Percentiles rank a stretch among this genome's conserved stretches.
These are phyloP conservation scores for Colletotrichum spaethianum DNA, from an alignment of 2,329 filamentous ascomycete species.

Conservation along the genomic window DNA sequence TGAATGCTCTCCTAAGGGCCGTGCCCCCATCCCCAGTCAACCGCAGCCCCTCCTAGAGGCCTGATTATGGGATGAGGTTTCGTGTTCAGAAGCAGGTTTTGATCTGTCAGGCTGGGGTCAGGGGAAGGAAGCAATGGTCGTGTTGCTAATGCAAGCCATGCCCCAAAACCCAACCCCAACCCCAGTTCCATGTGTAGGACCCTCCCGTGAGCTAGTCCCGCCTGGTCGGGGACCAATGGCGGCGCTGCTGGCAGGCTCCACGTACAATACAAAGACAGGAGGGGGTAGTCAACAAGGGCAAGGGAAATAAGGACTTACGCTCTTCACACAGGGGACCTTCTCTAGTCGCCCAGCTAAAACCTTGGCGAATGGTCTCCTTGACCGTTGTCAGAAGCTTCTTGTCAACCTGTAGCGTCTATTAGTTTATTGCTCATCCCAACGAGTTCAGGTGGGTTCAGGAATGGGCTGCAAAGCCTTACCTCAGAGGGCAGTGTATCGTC, in stretches of 20 bases:
- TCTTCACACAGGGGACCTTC: constrained; percentile 99
- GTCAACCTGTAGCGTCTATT: constrained; percentile 75
- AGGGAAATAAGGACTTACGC: constrained; percentile 71
- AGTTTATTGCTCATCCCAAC: constrained; percentile 26
- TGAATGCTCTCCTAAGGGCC: constrained; percentile 19
- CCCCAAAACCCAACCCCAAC: constrained; percentile 28
- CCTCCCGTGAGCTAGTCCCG: constrained; percentile 23
- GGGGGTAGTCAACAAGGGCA: constrained; percentile 34
- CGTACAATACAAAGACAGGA: constrained; percentile 29
- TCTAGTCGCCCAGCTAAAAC: constrained; percentile 95
- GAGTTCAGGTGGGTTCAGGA: too few relatives aligned
- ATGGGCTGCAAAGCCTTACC: constrained; percentile 58
- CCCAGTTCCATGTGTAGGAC: constrained; percentile 32
- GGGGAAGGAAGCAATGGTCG: constrained; percentile 10
- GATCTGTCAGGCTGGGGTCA: constrained; percentile 17
- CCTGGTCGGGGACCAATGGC: constrained; percentile 29
- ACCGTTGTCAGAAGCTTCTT: constrained; percentile 90
- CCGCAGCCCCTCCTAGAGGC: constrained; percentile 24
- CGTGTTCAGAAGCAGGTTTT: constrained; percentile 37
- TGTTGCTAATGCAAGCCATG: constrained; percentile 38
- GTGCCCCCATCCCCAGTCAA: constrained; percentile 35
- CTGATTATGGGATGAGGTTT: constrained; percentile 28
- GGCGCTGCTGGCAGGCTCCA: constrained; percentile 11
- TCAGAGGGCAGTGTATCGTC: constrained; percentile 96
- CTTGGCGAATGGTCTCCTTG: constrained; percentile 93